Base-by-base conservation (phyloP, 495 filamentous ascomycete species). In the Aspergillus mulundensis region DNA sequence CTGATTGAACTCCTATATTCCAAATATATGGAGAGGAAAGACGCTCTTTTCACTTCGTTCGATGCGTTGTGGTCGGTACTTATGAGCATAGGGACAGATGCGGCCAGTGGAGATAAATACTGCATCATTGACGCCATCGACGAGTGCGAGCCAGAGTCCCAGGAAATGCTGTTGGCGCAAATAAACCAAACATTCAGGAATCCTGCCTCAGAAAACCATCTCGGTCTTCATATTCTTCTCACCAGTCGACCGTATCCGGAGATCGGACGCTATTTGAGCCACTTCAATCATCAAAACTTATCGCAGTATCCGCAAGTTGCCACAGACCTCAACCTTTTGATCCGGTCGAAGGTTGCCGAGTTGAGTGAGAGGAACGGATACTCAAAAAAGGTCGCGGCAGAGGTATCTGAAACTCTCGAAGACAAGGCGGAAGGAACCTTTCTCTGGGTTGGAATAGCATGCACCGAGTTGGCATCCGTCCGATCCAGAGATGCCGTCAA, bases 401-500 rank as follows among this genome's bases (percentile, higher is more conserved):
- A 53, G 32, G 51, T 67, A 15, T 54, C 49, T 15, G 19, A 18
- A 10, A 61, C 64, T 12, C 54, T 70, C 11, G 18, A 58, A 40
- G 59, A 66, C 20, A 65, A 65, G 41, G 60, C 65, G 6, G 64
- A 64, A 47, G 67, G 65, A 38, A 70, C 63, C 19, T 70, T 70
- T 46, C 57, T 67, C 14, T 70, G 65, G 67, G 57, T 70, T 43
- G 67, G 59, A 1, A 57, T 67, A 44, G 65, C 59, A 15, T 64
- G 59, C 50, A 34, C 36, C 1, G 54, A 64, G 44, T 46, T 67
- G 24, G 24, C 8, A n/a, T 5, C 46, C 24, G 34, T 54, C 12
- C 50, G 24, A 10, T 49, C 59, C 11, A 54, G 44, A 47, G 19
- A 60, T 34, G 59, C 51, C 0, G 32, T 67, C 20, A 44, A 56